Conservation (phyloP, 2,329 filamentous ascomycete species). For the Parastagonospora nodorum region DNA sequence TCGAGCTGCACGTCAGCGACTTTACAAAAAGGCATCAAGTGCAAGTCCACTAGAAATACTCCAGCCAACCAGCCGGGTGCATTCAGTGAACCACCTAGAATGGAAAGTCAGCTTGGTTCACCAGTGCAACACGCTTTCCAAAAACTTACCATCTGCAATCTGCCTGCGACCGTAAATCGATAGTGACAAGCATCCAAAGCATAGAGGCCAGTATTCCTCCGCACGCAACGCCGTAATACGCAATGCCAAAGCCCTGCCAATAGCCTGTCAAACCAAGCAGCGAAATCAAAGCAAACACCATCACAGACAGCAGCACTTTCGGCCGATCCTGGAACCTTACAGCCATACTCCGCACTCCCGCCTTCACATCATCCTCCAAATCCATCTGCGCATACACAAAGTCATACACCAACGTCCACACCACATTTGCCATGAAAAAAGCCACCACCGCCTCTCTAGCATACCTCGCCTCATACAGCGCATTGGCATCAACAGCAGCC, state of each 20-base stretch:
- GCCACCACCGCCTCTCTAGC: background rate
- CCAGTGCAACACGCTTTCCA: background rate
- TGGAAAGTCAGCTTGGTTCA: background rate
- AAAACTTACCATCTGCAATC: background rate
- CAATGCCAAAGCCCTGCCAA: background rate
- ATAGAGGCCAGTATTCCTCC: background rate
- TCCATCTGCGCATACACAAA: constrained; percentile 48
- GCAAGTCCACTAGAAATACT: background rate
- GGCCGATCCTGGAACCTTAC: constrained; percentile 6
- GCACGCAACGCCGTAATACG: background rate
- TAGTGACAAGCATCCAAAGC: background rate
- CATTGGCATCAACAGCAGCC: background rate
- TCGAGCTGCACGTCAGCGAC: background rate
- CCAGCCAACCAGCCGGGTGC: background rate
- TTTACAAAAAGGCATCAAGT: background rate
- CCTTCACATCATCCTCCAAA: constrained; percentile 42
- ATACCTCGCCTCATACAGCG: background rate
- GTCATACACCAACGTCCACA: constrained; percentile 31
- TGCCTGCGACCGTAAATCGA: background rate
- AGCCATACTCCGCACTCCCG: constrained; percentile 33
- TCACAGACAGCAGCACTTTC: background rate
- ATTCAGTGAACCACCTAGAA: too few species aligned
- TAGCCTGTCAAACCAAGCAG: background rate
- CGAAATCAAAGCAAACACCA: background rate
- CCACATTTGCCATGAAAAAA: background rate